Evolutionary conservation across 2,329 filamentous ascomycete genomes (phyloP), one percentile per base, ranked within the genome.

Genomic region (Botrytis pseudocinerea): DNA sequence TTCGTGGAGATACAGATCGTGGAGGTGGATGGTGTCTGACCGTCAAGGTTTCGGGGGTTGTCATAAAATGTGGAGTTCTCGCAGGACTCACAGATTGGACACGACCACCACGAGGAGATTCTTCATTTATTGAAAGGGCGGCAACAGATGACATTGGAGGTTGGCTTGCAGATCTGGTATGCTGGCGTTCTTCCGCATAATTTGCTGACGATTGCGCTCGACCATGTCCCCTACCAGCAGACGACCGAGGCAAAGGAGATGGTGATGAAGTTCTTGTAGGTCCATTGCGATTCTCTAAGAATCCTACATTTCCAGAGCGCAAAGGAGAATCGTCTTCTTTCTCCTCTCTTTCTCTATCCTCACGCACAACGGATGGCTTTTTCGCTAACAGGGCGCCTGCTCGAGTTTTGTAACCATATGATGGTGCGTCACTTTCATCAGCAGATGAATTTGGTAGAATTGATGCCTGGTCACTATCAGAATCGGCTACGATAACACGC

Each of bases 1-100:
- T 95, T 63, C 90, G 89, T 16, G 93, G 93, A 0, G 92, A 94
- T 18, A 92, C 84, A 8, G 92, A 93, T 65, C 93, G 87, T 44
- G 89, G 85, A 35, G 91, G 90, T 9, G 92, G 93, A 71, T 89
- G 87, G 79, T 95, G 92, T 75, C 86, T 90, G 42, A 91, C 84
- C 1, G 86, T 82, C 20, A 90, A 80, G 60, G 83, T 86, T 48
- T 89, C 86, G 25, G 88, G 84, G 12, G 86, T 85, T 16, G 86
- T 79, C 1, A 89, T 89, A 80, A 94, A 94, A 77, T 89, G 91
- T 20, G 92, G 89, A 44, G 87, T 89, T 48, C 92, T 87, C 38
- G 85, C 86, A n/a, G 92, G 91, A 76, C 91, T 94, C 44, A 85
- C 76, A 18, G 84, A 84, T 25, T 81, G 78, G 8, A 82, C 79